Base-by-base conservation (phyloP, 1,139 yeast species). In the Taphrina pruni region DNA sequence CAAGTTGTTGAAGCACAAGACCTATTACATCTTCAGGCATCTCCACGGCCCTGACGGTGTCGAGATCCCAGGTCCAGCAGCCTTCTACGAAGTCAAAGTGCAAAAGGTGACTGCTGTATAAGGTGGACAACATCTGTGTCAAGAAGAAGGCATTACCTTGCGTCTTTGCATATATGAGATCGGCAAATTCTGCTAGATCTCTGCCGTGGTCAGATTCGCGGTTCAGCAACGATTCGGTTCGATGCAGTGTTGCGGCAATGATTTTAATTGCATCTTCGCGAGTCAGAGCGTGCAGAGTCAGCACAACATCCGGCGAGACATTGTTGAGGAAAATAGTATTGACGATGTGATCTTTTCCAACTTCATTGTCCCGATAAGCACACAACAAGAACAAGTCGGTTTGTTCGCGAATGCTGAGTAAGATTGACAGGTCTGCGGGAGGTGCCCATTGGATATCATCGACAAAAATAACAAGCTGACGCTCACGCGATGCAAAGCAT, bases 361-460 rank as follows among this genome's bases (percentile, higher is more conserved):
- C 58, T 20, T 66, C 69, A 17, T 66, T 60, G 17, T 66, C 66
- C 36, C 69, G 65, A 17, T 66, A 66, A 14, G 69, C 69, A 38
- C 60, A 50, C 7, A 66, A 38, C 35, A 66, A 17, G 45, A 66
- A 32, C 50, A 66, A n/a, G 26, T 66, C 48, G 7, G 57, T 39
- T 20, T 51, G 69, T 20, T 45, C 46, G 21, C 69, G 57, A n/a
- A 65, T 41, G n/a, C 55, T 52, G 8, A 60, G 43, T 9, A 65
- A 20, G 9, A 60, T 38, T 9, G 55, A 65, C 50, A 66, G 41
- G 35, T 66, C 69, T 11, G 45, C 55, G 7, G 51, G 60, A 9
- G 66, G 60, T 26, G 69, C 55, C 69, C 69, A 66, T 38, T 66
- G 69, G 11, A 66, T 43, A 38, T 66, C 69, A 38, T 66, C 69